Conservation (phyloP, 768 basidiomycete species). For the Candolleomyces aberdarensis region DNA sequence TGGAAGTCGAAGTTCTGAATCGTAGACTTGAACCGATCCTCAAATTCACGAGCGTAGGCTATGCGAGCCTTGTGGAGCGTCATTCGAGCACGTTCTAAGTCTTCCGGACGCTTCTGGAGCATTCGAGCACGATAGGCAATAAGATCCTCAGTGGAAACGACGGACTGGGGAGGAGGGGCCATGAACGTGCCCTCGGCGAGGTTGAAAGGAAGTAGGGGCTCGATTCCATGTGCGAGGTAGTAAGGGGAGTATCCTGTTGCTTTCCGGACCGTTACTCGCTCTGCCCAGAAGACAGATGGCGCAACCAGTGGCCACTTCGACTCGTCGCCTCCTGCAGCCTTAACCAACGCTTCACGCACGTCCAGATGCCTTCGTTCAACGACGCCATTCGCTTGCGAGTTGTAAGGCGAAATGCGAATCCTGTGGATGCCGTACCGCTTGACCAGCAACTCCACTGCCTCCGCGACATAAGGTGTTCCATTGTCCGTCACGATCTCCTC, state of each 20-base stretch:
- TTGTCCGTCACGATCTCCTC: conserved; percentile 31
- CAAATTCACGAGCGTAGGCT: conserved; percentile 19
- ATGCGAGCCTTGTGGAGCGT: conserved; percentile 11
- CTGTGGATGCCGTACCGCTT: conserved; percentile 28
- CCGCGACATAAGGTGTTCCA: conserved; percentile 24
- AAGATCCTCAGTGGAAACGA: conserved; percentile 16
- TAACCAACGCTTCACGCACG: conserved; percentile 26
- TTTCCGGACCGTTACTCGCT: conserved; percentile 25
- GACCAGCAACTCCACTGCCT: conserved; percentile 9
- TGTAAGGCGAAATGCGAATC: conserved; percentile 39
- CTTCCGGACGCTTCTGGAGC: conserved; percentile 19
- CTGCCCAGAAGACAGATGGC: conserved; percentile 28
- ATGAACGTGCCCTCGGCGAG: conserved; percentile 19
- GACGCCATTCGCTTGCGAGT: conserved; percentile 36
- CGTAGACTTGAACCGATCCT: conserved; percentile 14
- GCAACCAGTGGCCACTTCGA: conserved; percentile 26
- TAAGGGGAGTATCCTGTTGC: conserved; percentile 32
- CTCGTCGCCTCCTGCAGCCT: conserved; percentile 26
- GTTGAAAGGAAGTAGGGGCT: conserved; percentile 32
- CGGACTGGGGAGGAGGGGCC: neutral
- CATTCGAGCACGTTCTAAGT: conserved; percentile 15
- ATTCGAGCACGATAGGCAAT: conserved; percentile 19
- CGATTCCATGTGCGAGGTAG: conserved; percentile 27
- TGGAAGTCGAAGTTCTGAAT: conserved; percentile 16
- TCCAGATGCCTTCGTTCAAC: conserved; percentile 28